phyloP scores from a whole-genome alignment of 2,329 filamentous ascomycete genomes.

The Cladosporium velox region DNA sequence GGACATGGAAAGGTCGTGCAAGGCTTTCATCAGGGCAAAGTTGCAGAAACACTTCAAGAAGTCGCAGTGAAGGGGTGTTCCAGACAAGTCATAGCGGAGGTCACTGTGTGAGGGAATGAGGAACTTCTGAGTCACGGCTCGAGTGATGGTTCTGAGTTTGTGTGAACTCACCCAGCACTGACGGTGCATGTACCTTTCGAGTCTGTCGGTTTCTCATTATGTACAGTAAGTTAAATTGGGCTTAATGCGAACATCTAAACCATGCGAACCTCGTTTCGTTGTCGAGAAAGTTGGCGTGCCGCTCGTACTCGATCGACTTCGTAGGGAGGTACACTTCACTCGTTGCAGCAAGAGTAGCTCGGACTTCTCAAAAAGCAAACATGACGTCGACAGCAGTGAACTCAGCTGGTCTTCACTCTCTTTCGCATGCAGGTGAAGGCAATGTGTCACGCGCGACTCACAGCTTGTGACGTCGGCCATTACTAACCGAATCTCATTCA shows the following conservation, averaged over 20 bases:
- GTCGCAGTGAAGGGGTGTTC: not conserved
- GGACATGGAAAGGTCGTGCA: not conserved
- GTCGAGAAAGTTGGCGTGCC: too few relatives aligned
- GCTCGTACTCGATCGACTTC: too few relatives aligned
- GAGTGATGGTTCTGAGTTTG: not conserved
- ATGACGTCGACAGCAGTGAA: not conserved
- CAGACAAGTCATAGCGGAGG: too few relatives aligned
- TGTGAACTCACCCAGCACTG: too few relatives aligned
- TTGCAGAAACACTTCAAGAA: not conserved
- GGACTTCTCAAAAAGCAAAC: not conserved
- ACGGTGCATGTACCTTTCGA: too few relatives aligned
- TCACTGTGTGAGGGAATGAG: not conserved
- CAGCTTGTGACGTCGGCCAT: not conserved
- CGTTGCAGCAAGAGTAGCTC: not conserved
- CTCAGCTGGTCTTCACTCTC: not conserved
- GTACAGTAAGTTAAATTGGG: too few relatives aligned
- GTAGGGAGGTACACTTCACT: not conserved
- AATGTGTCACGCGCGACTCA: not conserved
- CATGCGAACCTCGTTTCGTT: too few relatives aligned
- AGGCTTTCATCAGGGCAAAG: not conserved
- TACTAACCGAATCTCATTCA: not conserved
- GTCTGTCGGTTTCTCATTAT: too few relatives aligned
- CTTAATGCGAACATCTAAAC: too few relatives aligned
- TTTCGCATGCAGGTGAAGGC: not conserved
- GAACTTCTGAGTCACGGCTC: not conserved